Conservation (phyloP, 352 stramenopile species). For the Globisporangium cystogenes region DNA sequence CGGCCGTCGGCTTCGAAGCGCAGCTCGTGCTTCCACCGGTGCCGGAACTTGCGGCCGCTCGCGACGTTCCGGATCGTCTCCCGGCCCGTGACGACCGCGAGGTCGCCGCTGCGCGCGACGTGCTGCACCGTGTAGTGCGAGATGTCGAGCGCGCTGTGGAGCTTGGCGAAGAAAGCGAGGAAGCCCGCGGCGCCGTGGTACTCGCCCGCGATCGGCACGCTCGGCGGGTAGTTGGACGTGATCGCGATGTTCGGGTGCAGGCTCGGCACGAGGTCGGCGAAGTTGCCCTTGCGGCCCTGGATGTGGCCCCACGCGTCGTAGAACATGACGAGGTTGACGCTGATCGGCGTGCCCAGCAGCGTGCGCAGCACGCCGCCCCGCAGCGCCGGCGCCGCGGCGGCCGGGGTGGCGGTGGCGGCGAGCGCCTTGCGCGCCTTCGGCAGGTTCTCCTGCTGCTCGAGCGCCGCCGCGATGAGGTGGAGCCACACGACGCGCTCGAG, state of each 20-base stretch:
- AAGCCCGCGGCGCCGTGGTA: constrained; percentile 60
- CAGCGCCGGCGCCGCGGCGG: neutral
- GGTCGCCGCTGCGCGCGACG: constrained; percentile 59
- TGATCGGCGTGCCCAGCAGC: constrained; percentile 45
- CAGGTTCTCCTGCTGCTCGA: constrained; percentile 48
- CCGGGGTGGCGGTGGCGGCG: neutral
- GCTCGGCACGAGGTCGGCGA: constrained; percentile 68
- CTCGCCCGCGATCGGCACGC: constrained; percentile 59
- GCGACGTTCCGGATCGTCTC: constrained; percentile 66
- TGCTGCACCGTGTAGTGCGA: constrained; percentile 65
- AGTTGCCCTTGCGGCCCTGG: constrained; percentile 72
- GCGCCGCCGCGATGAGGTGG: constrained; percentile 53
- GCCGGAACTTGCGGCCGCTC: constrained; percentile 70
- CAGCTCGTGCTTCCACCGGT: constrained; percentile 82
- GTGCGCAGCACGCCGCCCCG: constrained; percentile 30
- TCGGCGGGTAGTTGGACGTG: constrained; percentile 73
- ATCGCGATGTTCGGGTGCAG: constrained; percentile 73
- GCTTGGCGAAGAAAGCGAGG: constrained; percentile 64
- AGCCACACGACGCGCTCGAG: constrained; percentile 73
- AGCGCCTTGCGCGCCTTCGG: constrained; percentile 26
- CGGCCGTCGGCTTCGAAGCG: constrained; percentile 74
- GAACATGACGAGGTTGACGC: constrained; percentile 55
- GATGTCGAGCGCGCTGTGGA: constrained; percentile 68
- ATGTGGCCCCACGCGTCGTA: constrained; percentile 76
- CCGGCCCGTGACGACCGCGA: constrained; percentile 72